Evolutionary conservation across 106 monocot genomes (phyloP).

Genomic region (Amphibolis antarctica): DNA sequence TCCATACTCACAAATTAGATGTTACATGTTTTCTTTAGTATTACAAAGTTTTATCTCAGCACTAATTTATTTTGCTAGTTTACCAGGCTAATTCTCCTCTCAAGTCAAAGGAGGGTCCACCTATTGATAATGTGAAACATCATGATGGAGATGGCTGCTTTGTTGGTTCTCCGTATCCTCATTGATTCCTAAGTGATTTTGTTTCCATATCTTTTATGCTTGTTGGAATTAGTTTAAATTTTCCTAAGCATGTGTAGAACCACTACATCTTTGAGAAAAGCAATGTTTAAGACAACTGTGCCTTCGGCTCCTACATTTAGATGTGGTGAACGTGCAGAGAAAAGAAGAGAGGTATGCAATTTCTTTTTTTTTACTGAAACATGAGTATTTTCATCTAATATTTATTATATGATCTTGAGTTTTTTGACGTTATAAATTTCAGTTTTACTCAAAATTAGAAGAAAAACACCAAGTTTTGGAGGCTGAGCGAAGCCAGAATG

Average conservation of each 20-base stretch:
- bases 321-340: conserved; percentile 75
- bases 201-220: neutral
- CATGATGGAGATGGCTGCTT: conserved; percentile 52
- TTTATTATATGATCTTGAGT: no score
- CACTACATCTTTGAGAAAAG: conserved; percentile 30
- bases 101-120: neutral
- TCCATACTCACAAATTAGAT: neutral
- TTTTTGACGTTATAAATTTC: neutral
- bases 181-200: neutral
- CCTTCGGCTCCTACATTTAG: conserved; percentile 60
- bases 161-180: conserved; percentile 56
- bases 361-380: neutral
- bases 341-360: conserved; percentile 55
- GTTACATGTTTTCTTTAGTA: neutral
- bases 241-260: conserved; percentile 26
- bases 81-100: neutral
- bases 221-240: neutral
- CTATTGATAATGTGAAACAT: neutral
- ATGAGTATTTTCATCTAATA: neutral
- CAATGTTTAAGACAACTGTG: conserved; percentile 40
- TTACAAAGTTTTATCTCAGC: neutral
- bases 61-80: conserved; percentile 3
- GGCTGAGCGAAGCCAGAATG: conserved; percentile 44
- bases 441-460: conserved; percentile 67
- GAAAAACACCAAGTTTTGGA: conserved; percentile 61